Percentiles rank a stretch among this genome's conserved stretches.
phyloP scores from a whole-genome alignment of 352 stramenopile genomes.

The Pythium biforme region DNA sequence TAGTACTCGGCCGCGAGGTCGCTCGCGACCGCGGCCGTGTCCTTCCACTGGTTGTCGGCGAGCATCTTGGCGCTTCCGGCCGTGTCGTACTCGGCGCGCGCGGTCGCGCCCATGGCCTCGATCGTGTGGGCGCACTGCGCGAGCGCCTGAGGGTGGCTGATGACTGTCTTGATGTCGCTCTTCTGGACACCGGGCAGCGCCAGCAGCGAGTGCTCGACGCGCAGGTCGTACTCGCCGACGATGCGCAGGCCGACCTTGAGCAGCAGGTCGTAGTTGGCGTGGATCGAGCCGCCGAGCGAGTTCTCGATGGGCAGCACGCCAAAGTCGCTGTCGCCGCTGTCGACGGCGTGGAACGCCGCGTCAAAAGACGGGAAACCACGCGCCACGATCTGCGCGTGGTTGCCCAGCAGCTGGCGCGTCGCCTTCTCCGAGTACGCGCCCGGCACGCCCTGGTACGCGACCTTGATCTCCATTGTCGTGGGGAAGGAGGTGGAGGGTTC shows the following conservation, averaged over 20 bases:
- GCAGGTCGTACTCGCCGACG: slow-evolving; percentile 59
- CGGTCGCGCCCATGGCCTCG: slow-evolving; percentile 71
- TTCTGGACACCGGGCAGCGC: slow-evolving; percentile 85
- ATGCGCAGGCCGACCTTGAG: slow-evolving; percentile 70
- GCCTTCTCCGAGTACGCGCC: slow-evolving; percentile 98
- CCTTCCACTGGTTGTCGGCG: slow-evolving; percentile 78
- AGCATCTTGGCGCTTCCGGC: slow-evolving; percentile 97
- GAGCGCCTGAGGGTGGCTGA: slow-evolving; percentile 96
- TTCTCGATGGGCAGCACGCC: slow-evolving; percentile 95
- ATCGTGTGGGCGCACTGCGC: slow-evolving; percentile 97
- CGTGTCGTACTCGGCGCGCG: slow-evolving; percentile 94
- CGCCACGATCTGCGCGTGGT: slow-evolving; percentile 62
- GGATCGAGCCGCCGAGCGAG: slow-evolving; percentile 92
- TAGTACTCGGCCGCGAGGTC: slow-evolving; percentile 95
- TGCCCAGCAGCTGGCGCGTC: slow-evolving; percentile 88
- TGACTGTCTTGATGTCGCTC: slow-evolving; percentile 93
- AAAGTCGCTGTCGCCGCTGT: slow-evolving; percentile 89
- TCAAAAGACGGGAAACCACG: slow-evolving; percentile 54
- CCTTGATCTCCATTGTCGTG: slow-evolving; percentile 60
- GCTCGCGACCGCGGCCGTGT: slow-evolving; percentile 92
- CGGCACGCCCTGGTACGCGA: slow-evolving; percentile 95
- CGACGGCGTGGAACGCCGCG: slow-evolving; percentile 53
- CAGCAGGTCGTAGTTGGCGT: slow-evolving; percentile 93
- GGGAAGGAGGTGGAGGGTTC: background rate
- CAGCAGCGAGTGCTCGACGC: slow-evolving; percentile 93